Evolutionary conservation across 2,329 filamentous ascomycete genomes (phyloP).

Genomic region (Blumeriella jaapii): DNA sequence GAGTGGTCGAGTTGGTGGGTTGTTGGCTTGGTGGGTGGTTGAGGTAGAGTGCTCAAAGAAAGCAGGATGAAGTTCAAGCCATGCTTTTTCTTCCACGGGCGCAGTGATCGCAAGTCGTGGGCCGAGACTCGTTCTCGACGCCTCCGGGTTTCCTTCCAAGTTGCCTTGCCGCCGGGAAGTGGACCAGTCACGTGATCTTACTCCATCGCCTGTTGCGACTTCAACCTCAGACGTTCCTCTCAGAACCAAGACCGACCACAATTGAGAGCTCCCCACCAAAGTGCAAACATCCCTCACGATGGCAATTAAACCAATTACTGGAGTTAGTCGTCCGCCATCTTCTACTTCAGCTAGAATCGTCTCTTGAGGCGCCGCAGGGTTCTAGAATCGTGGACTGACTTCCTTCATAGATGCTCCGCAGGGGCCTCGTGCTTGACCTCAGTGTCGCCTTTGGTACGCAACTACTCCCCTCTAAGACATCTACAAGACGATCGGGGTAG

Average conservation of each 20-base stretch:
- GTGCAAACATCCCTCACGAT: conserved; percentile 21
- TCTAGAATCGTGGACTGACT: conserved; percentile 21
- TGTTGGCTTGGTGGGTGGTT: neutral
- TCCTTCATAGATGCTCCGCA: conserved; percentile 41
- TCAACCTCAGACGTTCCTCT: conserved; percentile 8
- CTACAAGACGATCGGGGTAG: too few relatives aligned
- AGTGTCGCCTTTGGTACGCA: conserved; percentile 42
- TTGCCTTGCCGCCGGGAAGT: too few relatives aligned
- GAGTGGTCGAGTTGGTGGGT: too few relatives aligned
- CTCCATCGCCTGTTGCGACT: conserved; percentile 16
- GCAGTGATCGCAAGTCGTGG: too few relatives aligned
- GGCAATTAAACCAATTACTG: conserved; percentile 29
- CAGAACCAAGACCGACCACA: conserved; percentile 16
- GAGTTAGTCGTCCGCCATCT: conserved; percentile 26
- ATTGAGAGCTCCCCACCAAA: conserved; percentile 19
- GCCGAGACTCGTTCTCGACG: too few relatives aligned
- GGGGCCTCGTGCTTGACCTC: conserved; percentile 45
- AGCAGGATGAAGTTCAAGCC: neutral
- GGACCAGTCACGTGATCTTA: conserved; percentile 6
- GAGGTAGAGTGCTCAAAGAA: neutral
- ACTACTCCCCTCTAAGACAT: too few relatives aligned
- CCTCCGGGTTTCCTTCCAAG: too few relatives aligned
- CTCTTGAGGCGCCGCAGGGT: conserved; percentile 1
- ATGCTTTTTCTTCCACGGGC: too few relatives aligned
- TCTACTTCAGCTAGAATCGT: neutral